Base-by-base conservation (phyloP, 768 basidiomycete species). In the Termitomyces sp. region DNA sequence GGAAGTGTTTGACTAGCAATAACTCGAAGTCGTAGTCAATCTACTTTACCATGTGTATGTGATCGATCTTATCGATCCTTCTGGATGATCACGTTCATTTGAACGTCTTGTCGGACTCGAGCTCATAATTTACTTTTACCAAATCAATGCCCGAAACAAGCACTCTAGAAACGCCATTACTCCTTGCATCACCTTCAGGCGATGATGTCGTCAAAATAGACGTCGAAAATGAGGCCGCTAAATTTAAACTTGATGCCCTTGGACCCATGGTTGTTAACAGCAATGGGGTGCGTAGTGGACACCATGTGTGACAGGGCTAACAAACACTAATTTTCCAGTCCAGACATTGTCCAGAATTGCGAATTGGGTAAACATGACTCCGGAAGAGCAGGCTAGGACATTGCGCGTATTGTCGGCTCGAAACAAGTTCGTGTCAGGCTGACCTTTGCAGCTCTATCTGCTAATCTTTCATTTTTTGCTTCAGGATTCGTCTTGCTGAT, bases 241-340 rank as follows among this genome's bases (percentile, higher is more conserved):
- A 75, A 2, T 70, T 85, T 52, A 83, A 78, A 67, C 69, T 87
- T 6, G 85, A 88, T 59, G 75, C 74, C 20, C 75, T 88, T 13
- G 86, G 86, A 1, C 87, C 87, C 1, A 78, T 88, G 76, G 83
- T 89, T 46, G 84, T 88, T 42, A 88, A 88, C 66, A 80, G 73
- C 44, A 81, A 89, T 72, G 86, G 86, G 54, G 85, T 87, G 67
- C 57, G 80, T 72, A 16, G 39, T 42, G 11, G 18, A 11, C n/a
- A 51, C 54, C 55, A 27, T 8, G 47, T 48, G 34, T 30, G 20
- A 24, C 37, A 37, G 34, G 13, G 54, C 30, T 20, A 30, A 45
- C 12, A 27, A 15, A 24, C 37, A 13, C 50, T 48, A 13, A 57
- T 37, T 11, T 52, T 15, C 18, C 39, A 31, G 11, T 34, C 13